Base-by-base conservation (phyloP, 2,329 filamentous ascomycete species). In the Fusarium duplospermum region DNA sequence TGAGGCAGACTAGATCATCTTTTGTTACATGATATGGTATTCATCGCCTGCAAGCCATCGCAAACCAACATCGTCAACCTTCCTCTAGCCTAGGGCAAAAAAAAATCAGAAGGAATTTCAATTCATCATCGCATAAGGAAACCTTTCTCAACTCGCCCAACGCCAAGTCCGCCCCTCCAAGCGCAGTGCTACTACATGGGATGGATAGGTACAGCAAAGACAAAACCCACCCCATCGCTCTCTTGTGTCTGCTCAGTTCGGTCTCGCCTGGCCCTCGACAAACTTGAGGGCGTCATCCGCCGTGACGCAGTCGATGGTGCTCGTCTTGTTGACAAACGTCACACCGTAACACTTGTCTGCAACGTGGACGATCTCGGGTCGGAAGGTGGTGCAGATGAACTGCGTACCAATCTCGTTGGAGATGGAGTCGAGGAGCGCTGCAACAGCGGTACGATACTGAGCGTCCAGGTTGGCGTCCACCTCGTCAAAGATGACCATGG, bases 401-500 rank as follows among this genome's bases (percentile, higher is more conserved):
- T 99, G 89, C 60, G 89, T 91, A 70, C 89, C 88, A 16, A 88
- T 89, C 75, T 91, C 90, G 69, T 88, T 86, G 16, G 92, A 94
- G 72, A 94, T 95, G 64, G 91, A 92, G 80, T 96, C 88, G 24
- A 99, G 88, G 86, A 98, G 94, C 66, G 94, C 90, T 4, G 96
- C 96, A 13, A 99, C 96, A 1, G 96, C 96, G 1, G 96, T 98
- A 70, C 96, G 93, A 86, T 99, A 99, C 84, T 99, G 96, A 1
- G 96, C 95, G 82, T 99, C 96, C 27, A 99, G 89, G 81, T 99
- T 99, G 82, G 96, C 96, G 81, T 99, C 96, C 73, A 99, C 98
- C 84, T 99, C 96, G 82, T 99, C 96, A 78, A 99, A 99, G 79
- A 99, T 95, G 82, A 99, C 98, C 88, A 99, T 98, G 1, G 96